phyloP scores from a whole-genome alignment of 768 basidiomycete species.

The Tricholoma flavovirens region DNA sequence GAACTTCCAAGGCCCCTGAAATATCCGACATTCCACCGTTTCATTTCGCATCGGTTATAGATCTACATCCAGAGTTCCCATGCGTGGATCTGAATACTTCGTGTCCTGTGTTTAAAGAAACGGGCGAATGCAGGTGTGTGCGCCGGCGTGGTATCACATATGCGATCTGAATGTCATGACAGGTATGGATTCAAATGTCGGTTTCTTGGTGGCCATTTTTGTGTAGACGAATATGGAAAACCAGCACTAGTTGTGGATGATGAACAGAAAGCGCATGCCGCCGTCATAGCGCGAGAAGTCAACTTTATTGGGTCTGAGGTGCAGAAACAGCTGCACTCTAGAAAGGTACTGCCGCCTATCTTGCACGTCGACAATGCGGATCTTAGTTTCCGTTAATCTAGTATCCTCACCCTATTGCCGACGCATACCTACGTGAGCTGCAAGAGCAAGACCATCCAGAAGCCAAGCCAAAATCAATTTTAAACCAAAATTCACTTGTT shows the following conservation, averaged over 20 bases:
- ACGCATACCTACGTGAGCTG: conserved; percentile 54
- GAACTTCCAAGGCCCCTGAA: conserved; percentile 41
- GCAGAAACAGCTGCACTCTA: conserved; percentile 57
- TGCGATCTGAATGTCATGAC: neutral
- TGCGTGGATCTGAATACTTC: conserved; percentile 41
- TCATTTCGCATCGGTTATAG: conserved; percentile 20
- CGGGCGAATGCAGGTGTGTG: conserved; percentile 66
- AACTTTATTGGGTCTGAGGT: conserved; percentile 60
- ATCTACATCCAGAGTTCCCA: conserved; percentile 26
- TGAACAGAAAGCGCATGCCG: conserved; percentile 47
- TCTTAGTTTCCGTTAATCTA: conserved; percentile 18
- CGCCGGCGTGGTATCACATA: neutral
- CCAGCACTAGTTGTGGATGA: conserved; percentile 47
- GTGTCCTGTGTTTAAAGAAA: conserved; percentile 65
- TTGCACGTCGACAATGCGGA: neutral
- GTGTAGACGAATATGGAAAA: conserved; percentile 37
- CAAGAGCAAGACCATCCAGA: conserved; percentile 30
- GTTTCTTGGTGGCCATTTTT: conserved; percentile 76
- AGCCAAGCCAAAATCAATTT: conserved; percentile 17
- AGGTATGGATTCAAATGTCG: conserved; percentile 85
- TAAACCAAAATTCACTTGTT: conserved; percentile 22
- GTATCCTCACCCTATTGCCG: conserved; percentile 63
- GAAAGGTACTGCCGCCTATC: conserved; percentile 44
- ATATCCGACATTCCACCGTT: conserved; percentile 46
- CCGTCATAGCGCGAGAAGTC: conserved; percentile 50